Evolutionary conservation across 139 green algal genomes (phyloP).

Genomic region (Trebouxia sp.): DNA sequence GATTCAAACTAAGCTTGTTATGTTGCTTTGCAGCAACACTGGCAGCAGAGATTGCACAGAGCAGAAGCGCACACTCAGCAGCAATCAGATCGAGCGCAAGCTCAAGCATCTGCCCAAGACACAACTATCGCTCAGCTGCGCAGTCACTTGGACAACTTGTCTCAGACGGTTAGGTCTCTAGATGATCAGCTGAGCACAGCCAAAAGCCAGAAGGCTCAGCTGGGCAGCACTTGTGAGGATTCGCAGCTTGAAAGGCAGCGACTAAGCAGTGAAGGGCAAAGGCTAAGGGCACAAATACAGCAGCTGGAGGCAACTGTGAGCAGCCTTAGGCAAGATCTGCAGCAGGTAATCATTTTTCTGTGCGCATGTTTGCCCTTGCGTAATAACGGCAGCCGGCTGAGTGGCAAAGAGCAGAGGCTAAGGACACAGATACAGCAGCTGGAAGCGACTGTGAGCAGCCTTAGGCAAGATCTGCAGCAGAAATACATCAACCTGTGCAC

Average conservation of each 20-base stretch:
- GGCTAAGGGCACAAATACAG: constrained; percentile 12
- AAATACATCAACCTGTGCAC: not conserved
- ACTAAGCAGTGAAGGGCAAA: constrained; percentile 8
- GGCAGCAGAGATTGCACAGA: not conserved
- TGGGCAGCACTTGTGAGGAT: constrained; percentile 6
- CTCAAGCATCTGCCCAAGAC: not conserved
- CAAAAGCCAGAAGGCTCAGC: constrained; percentile 9
- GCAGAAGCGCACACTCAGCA: constrained; percentile 4
- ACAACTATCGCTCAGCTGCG: constrained; percentile 4
- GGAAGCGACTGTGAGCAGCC: not conserved
- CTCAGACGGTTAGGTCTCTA: not conserved
- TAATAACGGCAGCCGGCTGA: constrained; percentile 4
- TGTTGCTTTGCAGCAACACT: constrained; percentile 20
- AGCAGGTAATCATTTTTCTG: not conserved
- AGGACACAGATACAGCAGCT: constrained; percentile 21
- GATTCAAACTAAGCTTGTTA: not conserved
- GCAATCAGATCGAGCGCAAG: constrained; percentile 4
- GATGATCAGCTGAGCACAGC: not conserved
- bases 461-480: constrained; percentile 2
- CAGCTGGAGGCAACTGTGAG: constrained; percentile 25
- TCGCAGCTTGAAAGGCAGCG: constrained; percentile 26
- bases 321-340: not conserved
- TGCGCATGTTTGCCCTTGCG: too few species aligned
- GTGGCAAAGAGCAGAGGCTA: constrained; percentile 22
- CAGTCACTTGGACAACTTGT: not conserved